Evolutionary conservation across 495 filamentous ascomycete species (phyloP).

Genomic region (Penicillium canariense): DNA sequence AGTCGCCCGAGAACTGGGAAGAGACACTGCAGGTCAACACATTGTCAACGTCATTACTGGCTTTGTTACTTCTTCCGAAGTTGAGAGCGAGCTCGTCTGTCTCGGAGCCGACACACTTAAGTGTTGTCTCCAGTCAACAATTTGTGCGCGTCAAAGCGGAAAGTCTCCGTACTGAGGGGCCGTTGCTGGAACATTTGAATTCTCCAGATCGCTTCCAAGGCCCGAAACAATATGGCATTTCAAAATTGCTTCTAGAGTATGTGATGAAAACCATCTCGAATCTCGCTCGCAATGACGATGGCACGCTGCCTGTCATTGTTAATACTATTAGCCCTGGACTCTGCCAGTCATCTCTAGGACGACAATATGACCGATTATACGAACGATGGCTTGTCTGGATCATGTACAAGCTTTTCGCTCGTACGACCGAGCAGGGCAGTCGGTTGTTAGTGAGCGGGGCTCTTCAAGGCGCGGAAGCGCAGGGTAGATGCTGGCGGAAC

Average conservation of each 20-base stretch:
- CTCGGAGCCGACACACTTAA: conserved; percentile 34
- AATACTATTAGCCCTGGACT: conserved; percentile 48
- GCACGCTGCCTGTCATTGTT: conserved; percentile 41
- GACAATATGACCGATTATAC: conserved; percentile 40
- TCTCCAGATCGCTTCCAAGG: conserved; percentile 26
- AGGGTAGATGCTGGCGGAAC: conserved; percentile 51
- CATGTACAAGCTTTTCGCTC: conserved; percentile 41
- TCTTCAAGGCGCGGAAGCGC: conserved; percentile 45
- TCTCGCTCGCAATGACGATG: conserved; percentile 30
- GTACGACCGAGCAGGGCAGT: conserved; percentile 49
- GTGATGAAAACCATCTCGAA: conserved; percentile 37
- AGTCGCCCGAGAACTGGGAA: conserved; percentile 52
- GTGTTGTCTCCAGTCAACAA: conserved; percentile 43
- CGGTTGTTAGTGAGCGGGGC: conserved; percentile 52
- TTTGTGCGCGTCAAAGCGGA: conserved; percentile 38
- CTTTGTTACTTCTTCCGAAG: conserved; percentile 53
- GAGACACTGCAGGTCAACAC: conserved; percentile 57
- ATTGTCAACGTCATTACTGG: conserved; percentile 56
- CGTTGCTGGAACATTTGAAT: conserved; percentile 37
- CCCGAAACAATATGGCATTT: conserved; percentile 43
- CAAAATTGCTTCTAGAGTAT: conserved; percentile 50
- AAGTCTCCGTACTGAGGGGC: conserved; percentile 30
- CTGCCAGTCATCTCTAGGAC: conserved; percentile 38
- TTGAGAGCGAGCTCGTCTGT: conserved; percentile 26
- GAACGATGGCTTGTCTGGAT: conserved; percentile 38